Evolutionary conservation across 495 filamentous ascomycete genomes (phyloP), one percentile per base, ranked within the genome.

Genomic region (Penicillium waksmanii): DNA sequence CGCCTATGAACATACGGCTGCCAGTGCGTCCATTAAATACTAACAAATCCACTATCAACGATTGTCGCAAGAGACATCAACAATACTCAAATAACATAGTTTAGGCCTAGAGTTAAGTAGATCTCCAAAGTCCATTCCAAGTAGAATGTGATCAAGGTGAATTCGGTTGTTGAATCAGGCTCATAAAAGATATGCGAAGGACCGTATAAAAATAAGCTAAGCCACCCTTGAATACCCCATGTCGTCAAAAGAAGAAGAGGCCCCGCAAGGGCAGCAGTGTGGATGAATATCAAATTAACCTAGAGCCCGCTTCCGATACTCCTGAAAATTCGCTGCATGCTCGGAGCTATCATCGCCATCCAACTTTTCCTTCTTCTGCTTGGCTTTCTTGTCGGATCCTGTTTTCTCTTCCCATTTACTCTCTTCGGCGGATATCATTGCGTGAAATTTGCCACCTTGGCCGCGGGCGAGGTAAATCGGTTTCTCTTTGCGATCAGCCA

Each of bases 391-490:
- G 21, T 73, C 67, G 1, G 56, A 63, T 3, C 69, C 68, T 49
- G 58, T 64, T 56, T 69, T 75, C 48, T 76, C 78, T 55, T 86
- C 85, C 84, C 85, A 89, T 54, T 77, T 73, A 59, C 84, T 87
- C 66, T 90, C 88, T 62, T 91, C 89, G 1, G 74, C 73, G 0
- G 78, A 82, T 40, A 87, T 82, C 66, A 85, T 71, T 2, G 77
- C 76, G 51, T 88, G 77, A 62, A 89, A 89, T 33, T 74, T 75
- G 4, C 81, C 78, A 19, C 83, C 78, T 57, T 87, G 82, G 15
- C 87, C 87, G 18, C 87, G 75, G 10, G 80, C 74, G 54, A 90
- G 81, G 62, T 88, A 89, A 10, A 88, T 60, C 0, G 85, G 82
- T 47, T 83, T 78, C 35, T 86, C 84, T 12, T 85, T 74, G 17